A percentile compares a stretch with the other conserved stretches of the same genome.
phyloP scores from a whole-genome alignment of 169 alveolate species.

The Cryptosporidium xiaoi region DNA sequence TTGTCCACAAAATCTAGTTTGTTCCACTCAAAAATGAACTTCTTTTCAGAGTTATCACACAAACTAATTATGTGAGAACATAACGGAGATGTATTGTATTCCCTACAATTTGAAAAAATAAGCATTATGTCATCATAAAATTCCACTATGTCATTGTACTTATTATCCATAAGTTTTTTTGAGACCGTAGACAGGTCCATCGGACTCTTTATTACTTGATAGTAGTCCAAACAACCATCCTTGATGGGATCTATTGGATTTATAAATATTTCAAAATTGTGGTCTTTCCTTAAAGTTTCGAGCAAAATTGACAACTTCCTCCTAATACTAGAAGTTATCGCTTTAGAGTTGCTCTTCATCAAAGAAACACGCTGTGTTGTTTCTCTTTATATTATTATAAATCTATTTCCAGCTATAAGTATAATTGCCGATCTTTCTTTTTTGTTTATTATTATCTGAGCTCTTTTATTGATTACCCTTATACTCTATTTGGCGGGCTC shows the following conservation, averaged over 20 bases:
- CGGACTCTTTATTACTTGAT: slow-evolving; percentile 47
- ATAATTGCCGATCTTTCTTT: too few species aligned
- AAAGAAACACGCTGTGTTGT: too few species aligned
- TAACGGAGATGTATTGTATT: slow-evolving; percentile 55
- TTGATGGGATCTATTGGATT: slow-evolving; percentile 56
- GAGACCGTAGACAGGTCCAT: slow-evolving; percentile 50
- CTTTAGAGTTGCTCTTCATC: slow-evolving; percentile 16
- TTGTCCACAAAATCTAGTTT: slow-evolving; percentile 42
- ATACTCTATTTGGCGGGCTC: too few species aligned
- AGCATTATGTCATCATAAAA: slow-evolving; percentile 23
- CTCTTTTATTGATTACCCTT: too few species aligned
- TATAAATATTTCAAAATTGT: slow-evolving; percentile 24
- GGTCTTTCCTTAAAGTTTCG: slow-evolving; percentile 48
- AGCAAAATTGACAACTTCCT: slow-evolving; percentile 44
- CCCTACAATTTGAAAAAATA: slow-evolving; percentile 54
- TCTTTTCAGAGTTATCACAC: slow-evolving; percentile 32
- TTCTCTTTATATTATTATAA: too few species aligned
- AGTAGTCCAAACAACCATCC: slow-evolving; percentile 60
- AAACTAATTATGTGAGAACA: slow-evolving; percentile 19
- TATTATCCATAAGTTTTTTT: slow-evolving; percentile 11
- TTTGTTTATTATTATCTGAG: too few species aligned
- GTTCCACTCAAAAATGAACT: slow-evolving; percentile 33
- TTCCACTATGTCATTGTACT: slow-evolving; percentile 8
- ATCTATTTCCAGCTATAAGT: too few species aligned
- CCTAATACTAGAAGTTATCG: slow-evolving; percentile 28